Evolutionary conservation across 2,329 filamentous ascomycete species (phyloP), one percentile per base, ranked within the genome.

Genomic region (Fusarium robinianum): DNA sequence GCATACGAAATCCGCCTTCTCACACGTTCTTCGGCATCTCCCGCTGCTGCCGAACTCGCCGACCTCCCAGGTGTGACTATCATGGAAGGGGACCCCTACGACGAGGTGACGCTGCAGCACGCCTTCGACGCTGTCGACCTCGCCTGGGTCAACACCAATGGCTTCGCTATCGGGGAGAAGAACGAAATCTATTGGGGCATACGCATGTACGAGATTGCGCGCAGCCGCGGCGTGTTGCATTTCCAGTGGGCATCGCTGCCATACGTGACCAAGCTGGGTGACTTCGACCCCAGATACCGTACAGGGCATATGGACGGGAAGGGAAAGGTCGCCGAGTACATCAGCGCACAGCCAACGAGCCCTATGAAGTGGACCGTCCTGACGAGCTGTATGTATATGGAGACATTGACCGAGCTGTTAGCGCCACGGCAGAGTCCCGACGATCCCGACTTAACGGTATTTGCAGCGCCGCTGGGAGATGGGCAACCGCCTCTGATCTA

Each of bases 101-200:
- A 53, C 10, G 46, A 53, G 3, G 38, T 40, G 14, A 34, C 34
- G 10, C 42, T 53, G 3, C 6, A 32, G 6, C 12, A 27, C 2
- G 38, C 38, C 6, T 50, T 50, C 7, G 12, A 50, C 14, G 49
- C 26, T 10, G 33, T 53, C 2, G 10, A 53, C 18, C 29, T 18
- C 2, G 34, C 29, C 6, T 53, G 27, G 15, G 49, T 50, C n/a
- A 53, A 53, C 23, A 53, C 49, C 6, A 50, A 53, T 23, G 49
- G 49, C 2, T 53, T 53, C 8, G 46, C 49, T 1, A 26, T 53
- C 2, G 46, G 49, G 0, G 46, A 53, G 12, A 53, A 53, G 42
- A 38, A 29, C 1, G 49, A 53, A 11, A 25, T 50, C 4, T 53
- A 46, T 26, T 53, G 46, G 38, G 49, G 49, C 4, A 50, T 50